Base-by-base conservation (phyloP, 345 rosid species). In the Boechera divaricarpa region DNA sequence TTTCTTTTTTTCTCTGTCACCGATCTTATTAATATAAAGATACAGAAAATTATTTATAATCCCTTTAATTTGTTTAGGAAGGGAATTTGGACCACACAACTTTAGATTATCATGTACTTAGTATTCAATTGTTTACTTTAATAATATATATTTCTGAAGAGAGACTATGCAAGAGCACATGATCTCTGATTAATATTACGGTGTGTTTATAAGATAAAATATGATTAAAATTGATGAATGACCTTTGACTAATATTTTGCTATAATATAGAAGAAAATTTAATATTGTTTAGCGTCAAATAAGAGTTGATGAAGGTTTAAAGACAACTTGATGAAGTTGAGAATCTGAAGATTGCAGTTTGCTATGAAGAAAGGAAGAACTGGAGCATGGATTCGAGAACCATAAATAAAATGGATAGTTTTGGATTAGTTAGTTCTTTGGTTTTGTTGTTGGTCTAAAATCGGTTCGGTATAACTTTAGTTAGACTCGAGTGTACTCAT, bases 131-230 rank as follows among this genome's bases (percentile, higher is more conserved):
- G 0, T n/a, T 70, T 77, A 41, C 62, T 57, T 31, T 64, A 71
- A 57, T 77, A 47, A 64, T 71, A 28, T 44, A 7, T 48, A 18
- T 58, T 11, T 54, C 11, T 42, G 47, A 52, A 60, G 35, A 77
- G 53, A 33, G 65, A 31, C 36, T 63, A 47, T 9, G 26, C 73
- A 59, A 66, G 73, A 58, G 77, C 81, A 72, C 73, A 72, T 78
- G 81, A 78, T 65, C 73, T 49, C 55, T 66, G 61, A 26, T 65
- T 70, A 66, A 24, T 31, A 29, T 51, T 41, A 51, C 31, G 72
- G 24, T 29, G 12, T 65, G 29, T 57, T 78, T 56, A 70, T 6
- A 63, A 9, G 35, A 42, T 12, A 39, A 54, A 36, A 60, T 56
- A 77, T 35, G 60, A 26, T 21, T 38, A 24, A n/a, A 21, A 18